phyloP scores from a whole-genome alignment of 345 rosid species.

The Salix koriyanagi region DNA sequence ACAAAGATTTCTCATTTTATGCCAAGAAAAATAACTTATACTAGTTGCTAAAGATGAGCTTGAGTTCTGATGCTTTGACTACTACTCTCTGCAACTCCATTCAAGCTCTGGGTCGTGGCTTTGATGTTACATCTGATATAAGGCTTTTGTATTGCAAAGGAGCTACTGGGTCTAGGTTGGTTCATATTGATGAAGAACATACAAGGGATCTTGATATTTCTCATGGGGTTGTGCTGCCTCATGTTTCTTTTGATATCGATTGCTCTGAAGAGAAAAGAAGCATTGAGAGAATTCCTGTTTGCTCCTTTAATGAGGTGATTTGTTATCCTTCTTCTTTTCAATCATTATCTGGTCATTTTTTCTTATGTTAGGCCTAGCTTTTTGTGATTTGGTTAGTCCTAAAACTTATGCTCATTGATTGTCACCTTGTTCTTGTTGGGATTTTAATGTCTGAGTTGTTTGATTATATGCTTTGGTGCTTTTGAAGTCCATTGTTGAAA shows the following conservation, averaged over 20 bases:
- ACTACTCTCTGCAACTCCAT: constrained; percentile 76
- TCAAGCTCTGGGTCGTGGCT: constrained; percentile 80
- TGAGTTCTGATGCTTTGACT: constrained; percentile 52
- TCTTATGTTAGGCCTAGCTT: neutral
- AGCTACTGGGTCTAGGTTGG: constrained; percentile 81
- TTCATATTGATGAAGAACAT: constrained; percentile 59
- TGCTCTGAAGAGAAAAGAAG: constrained; percentile 39
- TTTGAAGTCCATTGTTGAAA: neutral
- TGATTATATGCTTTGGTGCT: neutral
- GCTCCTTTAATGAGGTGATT: constrained; percentile 74
- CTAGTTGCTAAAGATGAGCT: constrained; percentile 16
- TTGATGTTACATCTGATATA: constrained; percentile 79
- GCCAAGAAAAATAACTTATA: constrained; percentile 18
- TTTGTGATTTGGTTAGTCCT: neutral
- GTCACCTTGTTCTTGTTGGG: neutral
- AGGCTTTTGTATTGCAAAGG: constrained; percentile 90
- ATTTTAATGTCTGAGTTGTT: neutral
- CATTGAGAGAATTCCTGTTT: constrained; percentile 55
- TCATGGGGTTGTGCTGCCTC: constrained; percentile 42
- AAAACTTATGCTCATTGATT: neutral
- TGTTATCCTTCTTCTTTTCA: neutral
- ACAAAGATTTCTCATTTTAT: constrained; percentile 5
- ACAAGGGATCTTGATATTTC: constrained; percentile 54
- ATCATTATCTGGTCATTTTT: constrained; percentile 4
- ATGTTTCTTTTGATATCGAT: constrained; percentile 63